Evolutionary conservation across 2,329 filamentous ascomycete species (phyloP).

Genomic region (Fusarium oligoseptatum): DNA sequence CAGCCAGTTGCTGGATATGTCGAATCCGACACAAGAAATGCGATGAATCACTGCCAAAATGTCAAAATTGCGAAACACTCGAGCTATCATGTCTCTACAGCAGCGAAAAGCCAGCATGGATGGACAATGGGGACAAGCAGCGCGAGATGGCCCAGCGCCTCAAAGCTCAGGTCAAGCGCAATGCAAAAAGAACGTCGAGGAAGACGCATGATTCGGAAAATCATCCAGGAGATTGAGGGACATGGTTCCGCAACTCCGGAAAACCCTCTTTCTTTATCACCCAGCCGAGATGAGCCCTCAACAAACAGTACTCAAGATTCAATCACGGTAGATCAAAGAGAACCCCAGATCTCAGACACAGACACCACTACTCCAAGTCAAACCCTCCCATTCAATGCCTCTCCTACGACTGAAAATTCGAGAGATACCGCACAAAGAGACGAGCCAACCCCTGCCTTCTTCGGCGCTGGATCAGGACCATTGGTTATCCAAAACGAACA

Average conservation of each 20-base stretch:
- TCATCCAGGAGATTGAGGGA: background rate
- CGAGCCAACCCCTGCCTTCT: background rate
- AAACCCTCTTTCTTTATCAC: too few species aligned
- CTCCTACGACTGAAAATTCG: too few species aligned
- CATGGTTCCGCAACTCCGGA: background rate
- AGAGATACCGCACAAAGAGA: background rate
- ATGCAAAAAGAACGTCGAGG: conserved; percentile 50
- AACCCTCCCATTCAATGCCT: too few species aligned
- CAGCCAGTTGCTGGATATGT: conserved; percentile 26
- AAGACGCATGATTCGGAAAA: conserved; percentile 28
- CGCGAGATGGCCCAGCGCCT: conserved; percentile 41
- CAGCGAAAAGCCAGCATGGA: conserved; percentile 61
- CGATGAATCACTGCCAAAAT: conserved; percentile 6
- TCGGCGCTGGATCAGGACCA: background rate
- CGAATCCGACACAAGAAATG: conserved; percentile 32
- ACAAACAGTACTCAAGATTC: background rate
- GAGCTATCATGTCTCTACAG: conserved; percentile 63
- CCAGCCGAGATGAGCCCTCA: background rate
- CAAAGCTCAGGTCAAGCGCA: conserved; percentile 43
- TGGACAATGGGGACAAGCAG: conserved; percentile 53
- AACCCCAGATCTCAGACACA: background rate
- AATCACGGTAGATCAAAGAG: background rate
- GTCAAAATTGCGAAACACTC: conserved; percentile 55
- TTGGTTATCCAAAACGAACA: background rate
- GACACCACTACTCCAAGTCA: background rate